Evolutionary conservation across 257 asterid species (phyloP).

Genomic region (Striga asiatica): DNA sequence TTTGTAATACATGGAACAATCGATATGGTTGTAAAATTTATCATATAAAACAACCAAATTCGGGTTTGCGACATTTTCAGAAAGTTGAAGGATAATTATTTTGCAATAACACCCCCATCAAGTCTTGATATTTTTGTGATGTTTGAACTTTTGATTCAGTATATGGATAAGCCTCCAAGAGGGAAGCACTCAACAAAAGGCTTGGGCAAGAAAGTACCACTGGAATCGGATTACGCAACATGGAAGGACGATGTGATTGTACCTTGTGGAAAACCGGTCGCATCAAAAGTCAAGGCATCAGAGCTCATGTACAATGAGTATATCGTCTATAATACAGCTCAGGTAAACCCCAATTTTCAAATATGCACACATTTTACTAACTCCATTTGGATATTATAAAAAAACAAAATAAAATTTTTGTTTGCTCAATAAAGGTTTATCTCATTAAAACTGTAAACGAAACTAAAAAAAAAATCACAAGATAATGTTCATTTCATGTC

Average conservation of each 20-base stretch:
- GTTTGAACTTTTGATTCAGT: slow-evolving; percentile 34
- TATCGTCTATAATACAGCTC: slow-evolving; percentile 78
- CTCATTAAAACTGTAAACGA: too few species aligned
- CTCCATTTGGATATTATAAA: too few species aligned
- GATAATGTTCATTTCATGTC: too few species aligned
- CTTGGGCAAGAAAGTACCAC: slow-evolving; percentile 74
- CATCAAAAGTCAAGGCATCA: slow-evolving; percentile 55
- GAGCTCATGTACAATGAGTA: slow-evolving; percentile 91
- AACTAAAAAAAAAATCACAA: too few species aligned
- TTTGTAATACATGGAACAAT: too few species aligned
- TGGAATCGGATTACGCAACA: slow-evolving; percentile 48
- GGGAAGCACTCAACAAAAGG: slow-evolving; percentile 97
- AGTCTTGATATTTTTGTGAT: not conserved
- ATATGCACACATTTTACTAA: too few species aligned
- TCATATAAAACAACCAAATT: too few species aligned
- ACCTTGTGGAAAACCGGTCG: slow-evolving; percentile 84
- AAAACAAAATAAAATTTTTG: too few species aligned
- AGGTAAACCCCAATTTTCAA: slow-evolving; percentile 36
- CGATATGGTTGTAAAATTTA: too few species aligned
- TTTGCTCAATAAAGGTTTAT: too few species aligned
- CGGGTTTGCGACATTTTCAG: not conserved
- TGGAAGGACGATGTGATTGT: slow-evolving; percentile 85
- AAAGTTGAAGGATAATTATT: too few species aligned
- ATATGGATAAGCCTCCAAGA: slow-evolving; percentile 82
- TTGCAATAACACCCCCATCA: too few species aligned